Evolutionary conservation across 1,284 basidiomycete species (phyloP).

Genomic region (Wallemia hederae): DNA sequence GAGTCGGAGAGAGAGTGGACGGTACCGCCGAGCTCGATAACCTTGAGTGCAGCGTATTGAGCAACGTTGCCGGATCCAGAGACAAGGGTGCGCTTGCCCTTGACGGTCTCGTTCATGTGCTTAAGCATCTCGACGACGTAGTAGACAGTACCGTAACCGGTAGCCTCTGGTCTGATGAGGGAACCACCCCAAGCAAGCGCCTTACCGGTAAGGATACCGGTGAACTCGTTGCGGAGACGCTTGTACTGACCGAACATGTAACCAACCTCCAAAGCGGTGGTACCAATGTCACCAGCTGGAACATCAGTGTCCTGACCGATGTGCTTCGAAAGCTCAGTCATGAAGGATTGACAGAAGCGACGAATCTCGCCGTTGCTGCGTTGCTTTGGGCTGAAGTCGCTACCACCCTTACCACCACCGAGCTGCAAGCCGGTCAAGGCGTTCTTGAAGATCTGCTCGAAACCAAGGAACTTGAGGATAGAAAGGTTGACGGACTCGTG

Average conservation of each 20-base stretch:
- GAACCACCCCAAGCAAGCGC: slow-evolving; percentile 42
- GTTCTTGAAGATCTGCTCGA: slow-evolving; percentile 61
- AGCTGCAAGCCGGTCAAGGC: slow-evolving; percentile 47
- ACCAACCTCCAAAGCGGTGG: slow-evolving; percentile 37
- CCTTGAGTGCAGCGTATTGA: slow-evolving; percentile 48
- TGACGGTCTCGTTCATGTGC: slow-evolving; percentile 18
- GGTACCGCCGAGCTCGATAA: slow-evolving; percentile 43
- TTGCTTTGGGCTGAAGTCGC: slow-evolving; percentile 55
- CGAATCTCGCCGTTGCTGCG: slow-evolving; percentile 47
- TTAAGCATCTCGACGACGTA: slow-evolving; percentile 35
- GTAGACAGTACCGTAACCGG: slow-evolving; percentile 45
- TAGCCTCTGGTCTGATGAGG: slow-evolving; percentile 33
- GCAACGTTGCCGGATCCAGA: slow-evolving; percentile 45
- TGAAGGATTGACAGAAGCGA: slow-evolving; percentile 39
- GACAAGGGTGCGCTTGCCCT: slow-evolving; percentile 32
- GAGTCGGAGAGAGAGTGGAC: slow-evolving; percentile 54
- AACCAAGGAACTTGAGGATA: slow-evolving; percentile 59
- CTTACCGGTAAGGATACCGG: slow-evolving; percentile 49
- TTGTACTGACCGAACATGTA: slow-evolving; percentile 48
- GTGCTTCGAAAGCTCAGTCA: slow-evolving; percentile 39
- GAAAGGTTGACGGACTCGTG: slow-evolving; percentile 56
- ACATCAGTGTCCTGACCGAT: slow-evolving; percentile 48
- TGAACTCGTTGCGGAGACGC: slow-evolving; percentile 41
- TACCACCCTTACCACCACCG: slow-evolving; percentile 32
- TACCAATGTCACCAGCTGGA: slow-evolving; percentile 45